Conservation (phyloP, 2,329 filamentous ascomycete genomes). For the Aspergillus fumigatus region DNA sequence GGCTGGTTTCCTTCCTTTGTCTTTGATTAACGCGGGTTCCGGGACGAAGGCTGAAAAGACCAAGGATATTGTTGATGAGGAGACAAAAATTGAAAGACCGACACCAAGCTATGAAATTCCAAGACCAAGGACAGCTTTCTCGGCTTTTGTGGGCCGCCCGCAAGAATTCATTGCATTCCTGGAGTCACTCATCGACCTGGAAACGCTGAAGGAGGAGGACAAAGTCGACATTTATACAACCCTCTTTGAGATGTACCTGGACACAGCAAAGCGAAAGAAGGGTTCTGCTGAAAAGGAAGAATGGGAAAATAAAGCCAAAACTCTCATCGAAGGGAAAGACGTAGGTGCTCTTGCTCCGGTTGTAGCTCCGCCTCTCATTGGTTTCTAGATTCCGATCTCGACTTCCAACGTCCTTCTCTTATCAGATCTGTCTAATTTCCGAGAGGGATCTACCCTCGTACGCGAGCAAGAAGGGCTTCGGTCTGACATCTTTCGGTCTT, state of each 20-base stretch:
- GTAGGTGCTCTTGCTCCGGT: constrained; percentile 34
- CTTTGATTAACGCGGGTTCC: constrained; percentile 70
- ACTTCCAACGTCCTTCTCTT: constrained; percentile 90
- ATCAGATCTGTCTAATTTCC: constrained; percentile 86
- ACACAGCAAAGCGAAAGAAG: constrained; percentile 74
- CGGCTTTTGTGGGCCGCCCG: constrained; percentile 90
- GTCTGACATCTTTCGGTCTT: constrained; percentile 95
- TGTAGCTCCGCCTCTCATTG: constrained; percentile 8
- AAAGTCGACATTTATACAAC: constrained; percentile 88
- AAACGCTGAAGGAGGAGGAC: constrained; percentile 66
- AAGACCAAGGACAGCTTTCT: constrained; percentile 84
- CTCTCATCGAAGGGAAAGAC: constrained; percentile 74
- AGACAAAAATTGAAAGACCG: constrained; percentile 31
- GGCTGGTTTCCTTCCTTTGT: constrained; percentile 74
- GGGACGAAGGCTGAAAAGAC: constrained; percentile 29
- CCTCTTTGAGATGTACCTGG: constrained; percentile 95
- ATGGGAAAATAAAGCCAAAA: constrained; percentile 90
- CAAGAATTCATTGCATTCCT: constrained; percentile 89
- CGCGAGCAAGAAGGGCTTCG: constrained; percentile 88
- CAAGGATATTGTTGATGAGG: constrained; percentile 23
- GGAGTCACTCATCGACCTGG: constrained; percentile 75
- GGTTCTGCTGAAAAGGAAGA: constrained; percentile 61
- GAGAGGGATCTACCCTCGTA: constrained; percentile 84
- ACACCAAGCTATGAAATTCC: constrained; percentile 68
- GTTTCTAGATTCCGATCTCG: constrained; percentile 65